Base-by-base conservation (phyloP, 169 alveolate genomes). In the Eimeria praecox region DNA sequence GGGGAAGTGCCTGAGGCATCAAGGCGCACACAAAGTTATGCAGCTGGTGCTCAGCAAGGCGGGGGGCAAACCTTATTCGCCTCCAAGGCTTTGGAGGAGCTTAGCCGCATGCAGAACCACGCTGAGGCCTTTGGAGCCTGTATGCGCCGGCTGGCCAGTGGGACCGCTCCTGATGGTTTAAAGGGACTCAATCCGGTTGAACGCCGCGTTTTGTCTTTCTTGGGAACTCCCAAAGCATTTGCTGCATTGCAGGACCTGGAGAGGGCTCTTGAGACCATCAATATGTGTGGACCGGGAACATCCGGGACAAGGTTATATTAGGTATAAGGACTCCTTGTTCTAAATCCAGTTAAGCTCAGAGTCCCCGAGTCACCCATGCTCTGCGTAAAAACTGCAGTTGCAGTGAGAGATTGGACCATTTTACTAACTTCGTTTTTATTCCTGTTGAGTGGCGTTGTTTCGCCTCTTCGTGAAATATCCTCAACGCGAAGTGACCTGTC, bases 111-210 rank as follows among this genome's bases (percentile, higher is more conserved):
- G 52, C 93, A 87, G 35, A 24, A 16, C 64, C 93, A 87, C 83
- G 93, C 82, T 4, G 93, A 56, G 62, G 93, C 78, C 1, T 87
- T 87, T 42, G 93, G 93, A 56, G 93, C 93, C 12, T 87, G 93
- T 62, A 22, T 87, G 42, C 93, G 93, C 46, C 78, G 73, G 52
- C 94, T 93, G 24, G 96, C 96, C 40, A 93, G 96, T 46, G 90
- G 82, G 35, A 93, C 96, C 12, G 96, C 96, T 24, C 90, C 96
- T 10, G 96, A 93, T 66, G 96, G 96, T 6, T 52, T 83, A 9
- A 93, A 93, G 90, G 96, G 96, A 3, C 71, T 93, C 38, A 49
- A 82, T 77, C 94, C 94, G 33, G 4, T 93, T 66, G 96, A 93
- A 49, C 86, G 89, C 78, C 90, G 89, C n/a, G 77, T 93, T 35